Evolutionary conservation across 2,329 filamentous ascomycete genomes (phyloP), one percentile per base, ranked within the genome.

Genomic region (Fusarium camptoceras): DNA sequence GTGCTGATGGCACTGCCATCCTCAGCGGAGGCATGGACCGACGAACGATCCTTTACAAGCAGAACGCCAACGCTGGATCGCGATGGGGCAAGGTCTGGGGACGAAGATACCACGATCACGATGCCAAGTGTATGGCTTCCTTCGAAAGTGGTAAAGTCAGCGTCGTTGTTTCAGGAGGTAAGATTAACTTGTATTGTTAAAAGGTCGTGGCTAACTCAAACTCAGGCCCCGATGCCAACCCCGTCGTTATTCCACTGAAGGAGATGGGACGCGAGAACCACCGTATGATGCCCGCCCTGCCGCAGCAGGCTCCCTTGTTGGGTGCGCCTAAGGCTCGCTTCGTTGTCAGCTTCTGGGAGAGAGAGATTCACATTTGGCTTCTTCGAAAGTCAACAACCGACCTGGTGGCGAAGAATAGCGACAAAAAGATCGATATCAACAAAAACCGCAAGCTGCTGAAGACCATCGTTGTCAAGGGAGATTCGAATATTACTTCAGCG

Each of bases 21-120:
- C 86, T 97, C 73, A 97, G 94, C 75, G 94, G 94, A 66, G 94
- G 96, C 58, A 96, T 97, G 85, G 96, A 99, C 78, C 90, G 93
- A 72, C 88, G 92, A 68, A 97, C 96, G 4, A 91, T 94, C 8
- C 84, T 95, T 47, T 97, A 97, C 82, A 92, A 90, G 78, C 89
- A 90, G 72, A 85, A 86, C 49, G 81, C 84, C 60, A 86, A 86
- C 47, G 84, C 88, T 24, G 86, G 86, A 62, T 84, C 86, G 55
- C 88, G 91, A 76, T 99, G 96, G 96, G 88, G 88, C 62, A 95
- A 96, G 79, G 86, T 93, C n/a, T 92, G 89, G 80, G 94, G 97
- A 77, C 88, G 93, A 71, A 87, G 94, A 76, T 94, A 95, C 77
- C 96, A 99, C 77, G 89, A 91, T 47, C 94, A 98, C 79, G 96